Conservation (phyloP, 768 basidiomycete species). For the Suillus discolor region DNA sequence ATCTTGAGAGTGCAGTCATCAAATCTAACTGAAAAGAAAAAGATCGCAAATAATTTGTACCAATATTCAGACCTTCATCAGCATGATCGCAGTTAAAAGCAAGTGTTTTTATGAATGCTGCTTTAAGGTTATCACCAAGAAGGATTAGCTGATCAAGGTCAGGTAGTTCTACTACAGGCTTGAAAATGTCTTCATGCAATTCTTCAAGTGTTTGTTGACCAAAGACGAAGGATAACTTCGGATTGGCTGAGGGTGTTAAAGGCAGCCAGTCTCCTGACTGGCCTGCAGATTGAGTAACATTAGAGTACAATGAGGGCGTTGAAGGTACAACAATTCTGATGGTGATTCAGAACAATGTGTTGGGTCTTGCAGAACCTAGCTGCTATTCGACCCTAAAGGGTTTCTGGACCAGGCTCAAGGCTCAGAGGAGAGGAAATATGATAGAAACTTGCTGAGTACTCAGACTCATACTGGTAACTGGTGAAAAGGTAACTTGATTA, state of each 20-base stretch:
- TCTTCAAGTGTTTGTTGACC: not conserved
- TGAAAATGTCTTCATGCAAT: not conserved
- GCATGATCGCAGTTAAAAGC: not conserved
- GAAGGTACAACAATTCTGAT: no score
- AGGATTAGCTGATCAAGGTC: not conserved
- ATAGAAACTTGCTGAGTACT: no score
- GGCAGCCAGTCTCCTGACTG: not conserved
- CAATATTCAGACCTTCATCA: not conserved
- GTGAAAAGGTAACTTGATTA: no score
- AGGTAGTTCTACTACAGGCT: not conserved
- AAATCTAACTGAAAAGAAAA: not conserved
- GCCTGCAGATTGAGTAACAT: not conserved
- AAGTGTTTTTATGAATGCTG: not conserved
- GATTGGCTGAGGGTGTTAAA: not conserved
- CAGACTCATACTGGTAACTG: no score
- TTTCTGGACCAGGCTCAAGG: no score
- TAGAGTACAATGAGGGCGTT: not conserved
- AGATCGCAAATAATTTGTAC: not conserved
- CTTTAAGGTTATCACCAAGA: not conserved
- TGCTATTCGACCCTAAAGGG: no score
- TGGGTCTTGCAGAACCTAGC: no score
- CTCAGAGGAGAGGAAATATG: no score
- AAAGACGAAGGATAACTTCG: not conserved
- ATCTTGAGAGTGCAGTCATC: not conserved
- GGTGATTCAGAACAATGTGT: no score